Percentiles rank a stretch among this genome's conserved stretches.
Conservation (phyloP, 2,329 filamentous ascomycete genomes). For the Plenodomus lindquistii region DNA sequence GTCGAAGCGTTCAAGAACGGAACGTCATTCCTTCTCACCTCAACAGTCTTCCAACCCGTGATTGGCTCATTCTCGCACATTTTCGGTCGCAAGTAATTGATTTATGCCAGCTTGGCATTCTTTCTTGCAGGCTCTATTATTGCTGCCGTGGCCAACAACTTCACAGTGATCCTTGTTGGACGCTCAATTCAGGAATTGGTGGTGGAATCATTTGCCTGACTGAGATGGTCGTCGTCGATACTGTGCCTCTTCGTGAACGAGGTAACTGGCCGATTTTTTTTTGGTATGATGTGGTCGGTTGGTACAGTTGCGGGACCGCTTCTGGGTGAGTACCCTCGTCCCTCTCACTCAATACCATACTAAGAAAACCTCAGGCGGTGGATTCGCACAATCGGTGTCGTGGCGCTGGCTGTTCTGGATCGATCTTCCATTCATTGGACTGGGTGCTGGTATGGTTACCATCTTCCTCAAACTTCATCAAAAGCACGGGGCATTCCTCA, state of each 20-base stretch:
- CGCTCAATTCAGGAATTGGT: conserved; percentile 47
- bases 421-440: conserved; percentile 61
- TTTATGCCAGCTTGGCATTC: conserved; percentile 41
- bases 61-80: conserved; percentile 46
- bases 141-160: conserved; percentile 43
- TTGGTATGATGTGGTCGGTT: conserved; percentile 57
- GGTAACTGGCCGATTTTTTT: conserved; percentile 48
- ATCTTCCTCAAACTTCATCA: conserved; percentile 60
- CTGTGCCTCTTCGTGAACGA: conserved; percentile 50
- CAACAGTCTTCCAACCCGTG: conserved; percentile 47
- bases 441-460: conserved; percentile 54
- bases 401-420: conserved; percentile 71
- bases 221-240: conserved; percentile 52
- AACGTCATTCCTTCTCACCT: conserved; percentile 46
- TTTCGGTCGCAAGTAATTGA: conserved; percentile 46
- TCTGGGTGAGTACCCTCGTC: conserved; percentile 26
- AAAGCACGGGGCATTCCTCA: conserved; percentile 50
- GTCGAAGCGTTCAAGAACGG: conserved; percentile 51
- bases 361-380: conserved; percentile 47
- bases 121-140: conserved; percentile 45
- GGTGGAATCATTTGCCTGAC: conserved; percentile 49
- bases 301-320: conserved; percentile 58
- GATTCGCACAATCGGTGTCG: conserved; percentile 55
- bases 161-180: conserved; percentile 45
- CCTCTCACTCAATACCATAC: neutral